Base-by-base conservation (phyloP, 768 basidiomycete genomes). In the Boletus rufocinnamomeus region DNA sequence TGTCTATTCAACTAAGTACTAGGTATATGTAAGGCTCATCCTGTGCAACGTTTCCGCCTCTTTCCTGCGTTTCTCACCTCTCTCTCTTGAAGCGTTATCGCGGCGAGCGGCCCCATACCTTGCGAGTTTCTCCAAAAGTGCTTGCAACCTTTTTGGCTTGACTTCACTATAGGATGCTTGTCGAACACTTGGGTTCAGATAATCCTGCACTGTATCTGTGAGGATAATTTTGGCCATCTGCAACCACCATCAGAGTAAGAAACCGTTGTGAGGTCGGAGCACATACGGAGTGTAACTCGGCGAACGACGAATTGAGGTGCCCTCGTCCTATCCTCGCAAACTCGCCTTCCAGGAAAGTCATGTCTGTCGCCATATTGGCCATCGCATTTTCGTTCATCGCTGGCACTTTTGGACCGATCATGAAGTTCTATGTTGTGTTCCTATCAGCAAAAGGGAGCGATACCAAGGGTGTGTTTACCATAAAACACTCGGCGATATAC, bases 381-480 rank as follows among this genome's bases (percentile, higher is more conserved):
- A 97, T 80, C 1, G 91, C 94, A 66, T 91, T 88, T 66, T 98
- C 94, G 66, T 96, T 98, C 79, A 95, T 84, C 76, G 82, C 82
- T 9, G 79, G 75, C 27, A 94, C 83, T 58, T 88, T 88, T 4
- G 86, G 81, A 11, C 91, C 91, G 23, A 84, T 83, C 68, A 95
- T 73, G 72, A 93, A 91, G 58, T 86, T 83, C 93, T 95, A 63
- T 7, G 46, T 49, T 28, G 44, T 7, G 21, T 48, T 32, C 21
- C 35, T 47, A 48, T 69, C 47, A 67, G 58, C 32, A 0, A 41
- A 50, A 34, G 19, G 27, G 7, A 27, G 2, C 16, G 9, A 32
- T 28, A 30, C 9, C n/a, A 34, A 49, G 41, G 28, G 19, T 11
- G 14, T 3, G 74, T 85, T 55, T 57, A 98, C 97, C 88, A 95